These are phyloP conservation scores for Nannochloris sp. DNA, from an alignment of 139 green algal genomes.

Conservation along the genomic window DNA sequence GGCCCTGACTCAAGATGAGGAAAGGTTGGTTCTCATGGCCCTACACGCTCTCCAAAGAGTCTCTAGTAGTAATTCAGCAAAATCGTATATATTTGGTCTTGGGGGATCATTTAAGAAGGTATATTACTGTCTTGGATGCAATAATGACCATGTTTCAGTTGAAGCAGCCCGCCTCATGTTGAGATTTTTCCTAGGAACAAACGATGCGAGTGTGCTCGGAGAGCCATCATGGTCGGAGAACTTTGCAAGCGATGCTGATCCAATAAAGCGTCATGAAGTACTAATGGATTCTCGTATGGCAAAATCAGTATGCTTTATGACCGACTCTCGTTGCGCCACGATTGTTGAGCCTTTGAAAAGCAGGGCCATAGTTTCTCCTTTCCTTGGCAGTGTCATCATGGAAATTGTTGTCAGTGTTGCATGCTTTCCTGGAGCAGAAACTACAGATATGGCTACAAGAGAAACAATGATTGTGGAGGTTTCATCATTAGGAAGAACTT, in stretches of 20 bases:
- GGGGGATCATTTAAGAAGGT: constrained; percentile 26
- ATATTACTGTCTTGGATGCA: constrained; percentile 47
- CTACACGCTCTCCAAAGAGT: constrained; percentile 72
- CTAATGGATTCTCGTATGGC: constrained; percentile 16
- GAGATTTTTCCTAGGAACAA: constrained; percentile 54
- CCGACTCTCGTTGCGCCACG: constrained; percentile 11
- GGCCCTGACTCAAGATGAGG: constrained; percentile 14
- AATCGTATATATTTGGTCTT: constrained; percentile 12
- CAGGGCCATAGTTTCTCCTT: constrained; percentile 6
- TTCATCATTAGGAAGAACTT: constrained; percentile 48
- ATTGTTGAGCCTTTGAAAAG: constrained; percentile 28
- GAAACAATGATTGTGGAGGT: constrained; percentile 34
- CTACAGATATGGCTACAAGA: constrained; percentile 52
- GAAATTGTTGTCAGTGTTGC: constrained; percentile 49
- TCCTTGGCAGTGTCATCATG: constrained; percentile 37
- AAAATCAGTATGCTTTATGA: constrained; percentile 52
- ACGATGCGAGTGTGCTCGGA: constrained; percentile 26
- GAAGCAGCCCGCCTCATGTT: constrained; percentile 65
- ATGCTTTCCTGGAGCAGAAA: constrained; percentile 41
- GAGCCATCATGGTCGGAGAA: constrained; percentile 16
- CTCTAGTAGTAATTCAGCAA: constrained; percentile 17
- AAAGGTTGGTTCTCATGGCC: constrained; percentile 35
- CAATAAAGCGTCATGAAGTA: constrained; percentile 9
- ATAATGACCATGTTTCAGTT: constrained; percentile 47
- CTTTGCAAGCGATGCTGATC: not conserved